Evolutionary conservation across 345 rosid species (phyloP), one percentile per base, ranked within the genome.

Genomic region (Eutrema yunnanense): DNA sequence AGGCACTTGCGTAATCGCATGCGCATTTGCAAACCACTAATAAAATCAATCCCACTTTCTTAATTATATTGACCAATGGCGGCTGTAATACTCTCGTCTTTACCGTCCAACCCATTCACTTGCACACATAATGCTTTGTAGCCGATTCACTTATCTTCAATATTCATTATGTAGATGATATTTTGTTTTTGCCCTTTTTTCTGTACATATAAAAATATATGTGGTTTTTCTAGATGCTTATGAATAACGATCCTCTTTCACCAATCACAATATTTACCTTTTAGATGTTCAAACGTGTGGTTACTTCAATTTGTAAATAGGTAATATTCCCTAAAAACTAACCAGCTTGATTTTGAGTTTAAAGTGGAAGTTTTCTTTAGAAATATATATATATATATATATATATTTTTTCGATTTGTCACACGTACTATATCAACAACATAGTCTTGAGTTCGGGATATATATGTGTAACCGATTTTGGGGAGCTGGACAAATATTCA

Each of bases 21-120:
- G 74, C 79, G 74, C 64, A 74, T 51, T 59, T 19, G 40, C 48
- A 51, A 59, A 67, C 73, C 73, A 74, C 68, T 60, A 60, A 65
- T 8, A 38, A 37, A 48, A 67, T 9, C 47, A 32, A 58, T 33
- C 47, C 78, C 68, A 74, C 78, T 74, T 74, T 67, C 62, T 51
- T 33, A 33, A 47, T 38, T 47, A 49, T 66, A 38, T 34, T 34
- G 44, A 64, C 58, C 7, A 16, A 54, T 41, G 68, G 38, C 41
- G 73, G 73, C 62, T 34, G 48, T 74, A 22, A 74, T 14, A 37
- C 26, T 36, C 16, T 48, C 12, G 12, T 48, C 58, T 57, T 71
- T 36, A 60, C 78, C 68, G 73, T 67, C 73, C 73, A 74, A 26
- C 34, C 78, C 79, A 61, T 68, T 60, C 49, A 74, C 63, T 74